Evolutionary conservation across 768 basidiomycete genomes (phyloP).

Genomic region (Leccinum subgranulosum): DNA sequence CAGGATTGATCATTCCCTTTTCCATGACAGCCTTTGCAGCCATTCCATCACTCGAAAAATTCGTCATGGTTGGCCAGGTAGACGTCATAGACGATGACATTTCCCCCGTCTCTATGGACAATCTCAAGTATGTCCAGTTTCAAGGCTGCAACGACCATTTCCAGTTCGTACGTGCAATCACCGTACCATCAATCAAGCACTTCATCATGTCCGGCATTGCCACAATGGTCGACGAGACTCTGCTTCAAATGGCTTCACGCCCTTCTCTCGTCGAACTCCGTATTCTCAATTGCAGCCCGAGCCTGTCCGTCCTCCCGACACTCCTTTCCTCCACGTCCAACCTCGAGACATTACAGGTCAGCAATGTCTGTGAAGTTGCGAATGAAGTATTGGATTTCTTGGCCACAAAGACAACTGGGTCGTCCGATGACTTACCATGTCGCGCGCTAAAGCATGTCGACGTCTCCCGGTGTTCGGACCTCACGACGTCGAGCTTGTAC

Average conservation of each 20-base stretch:
- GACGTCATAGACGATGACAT: background rate
- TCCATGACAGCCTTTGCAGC: constrained; percentile 12
- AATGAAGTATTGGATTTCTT: constrained; percentile 44
- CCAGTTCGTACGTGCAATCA: constrained; percentile 18
- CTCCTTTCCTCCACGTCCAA: constrained; percentile 34
- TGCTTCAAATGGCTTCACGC: constrained; percentile 22
- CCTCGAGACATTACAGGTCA: constrained; percentile 46
- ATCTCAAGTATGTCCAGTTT: constrained; percentile 38
- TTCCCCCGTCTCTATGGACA: constrained; percentile 19
- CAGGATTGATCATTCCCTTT: background rate
- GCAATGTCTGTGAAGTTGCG: constrained; percentile 31
- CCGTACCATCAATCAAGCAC: constrained; percentile 30
- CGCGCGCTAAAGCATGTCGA: constrained; percentile 50
- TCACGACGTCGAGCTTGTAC: constrained; percentile 50
- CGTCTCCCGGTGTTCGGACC: constrained; percentile 49
- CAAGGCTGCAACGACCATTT: constrained; percentile 7
- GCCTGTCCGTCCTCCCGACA: constrained; percentile 25
- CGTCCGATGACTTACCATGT: constrained; percentile 32
- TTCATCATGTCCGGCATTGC: constrained; percentile 16
- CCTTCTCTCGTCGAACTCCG: constrained; percentile 38
- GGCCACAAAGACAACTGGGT: constrained; percentile 17
- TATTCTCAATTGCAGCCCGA: constrained; percentile 34
- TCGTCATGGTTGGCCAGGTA: constrained; percentile 10
- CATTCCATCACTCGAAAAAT: constrained; percentile 25
- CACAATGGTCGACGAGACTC: constrained; percentile 15